Evolutionary conservation across 2,329 filamentous ascomycete genomes (phyloP).

Genomic region (Exophiala sp.): DNA sequence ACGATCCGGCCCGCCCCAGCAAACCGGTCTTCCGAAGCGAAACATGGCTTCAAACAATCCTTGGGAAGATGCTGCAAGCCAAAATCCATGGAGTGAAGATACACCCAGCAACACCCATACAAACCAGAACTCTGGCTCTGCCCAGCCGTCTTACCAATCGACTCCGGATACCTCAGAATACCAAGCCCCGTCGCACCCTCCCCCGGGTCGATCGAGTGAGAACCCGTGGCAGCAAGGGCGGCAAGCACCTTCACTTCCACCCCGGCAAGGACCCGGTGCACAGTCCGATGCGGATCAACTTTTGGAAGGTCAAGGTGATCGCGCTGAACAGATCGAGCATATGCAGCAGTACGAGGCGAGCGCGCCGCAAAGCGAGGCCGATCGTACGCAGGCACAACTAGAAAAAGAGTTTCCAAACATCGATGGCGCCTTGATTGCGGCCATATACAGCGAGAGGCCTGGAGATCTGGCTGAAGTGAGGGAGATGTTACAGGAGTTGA

Average conservation of each 20-base stretch:
- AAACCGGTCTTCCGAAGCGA: neutral
- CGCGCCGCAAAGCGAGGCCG: conserved; percentile 23
- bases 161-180: neutral
- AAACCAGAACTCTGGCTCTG: conserved; percentile 25
- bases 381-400: conserved; percentile 25
- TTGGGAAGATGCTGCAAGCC: conserved; percentile 18
- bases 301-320: conserved; percentile 20
- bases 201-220: neutral
- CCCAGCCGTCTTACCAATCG: conserved; percentile 34
- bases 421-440: conserved; percentile 29
- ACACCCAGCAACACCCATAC: neutral
- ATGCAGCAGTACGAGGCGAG: conserved; percentile 29
- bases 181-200: neutral
- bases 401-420: conserved; percentile 29
- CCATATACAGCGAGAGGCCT: conserved; percentile 27
- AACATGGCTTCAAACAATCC: conserved; percentile 23
- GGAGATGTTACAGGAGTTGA: conserved; percentile 29
- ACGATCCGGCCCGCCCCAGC: neutral
- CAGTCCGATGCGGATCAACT: conserved; percentile 26
- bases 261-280: conserved; percentile 2
- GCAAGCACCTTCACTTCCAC: conserved; percentile 13
- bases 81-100: conserved; percentile 9
- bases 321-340: conserved; percentile 26
- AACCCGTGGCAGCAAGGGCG: conserved; percentile 17
- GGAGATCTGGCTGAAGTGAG: conserved; percentile 24